These are phyloP conservation scores for Zygoascus flipseniorum DNA, from an alignment of 805 yeast species.

Conservation along the genomic window DNA sequence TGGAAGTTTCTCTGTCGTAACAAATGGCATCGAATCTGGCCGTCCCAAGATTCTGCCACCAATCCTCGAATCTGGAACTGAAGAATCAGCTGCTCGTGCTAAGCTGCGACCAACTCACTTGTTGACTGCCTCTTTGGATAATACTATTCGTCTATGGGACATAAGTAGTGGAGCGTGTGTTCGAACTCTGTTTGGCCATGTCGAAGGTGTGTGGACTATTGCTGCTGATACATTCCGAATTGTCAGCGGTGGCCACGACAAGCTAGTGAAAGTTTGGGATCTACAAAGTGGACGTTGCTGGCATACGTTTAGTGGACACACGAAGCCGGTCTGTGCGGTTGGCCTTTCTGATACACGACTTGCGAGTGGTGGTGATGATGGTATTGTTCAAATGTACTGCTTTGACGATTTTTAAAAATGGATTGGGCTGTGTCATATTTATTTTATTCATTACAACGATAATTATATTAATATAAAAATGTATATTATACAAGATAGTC, in stretches of 20 bases:
- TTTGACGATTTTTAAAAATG: constrained; percentile 38
- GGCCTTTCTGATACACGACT: constrained; percentile 83
- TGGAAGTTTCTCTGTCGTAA: constrained; percentile 1
- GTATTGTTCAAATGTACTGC: constrained; percentile 74
- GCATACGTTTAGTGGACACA: constrained; percentile 79
- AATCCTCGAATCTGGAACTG: neutral
- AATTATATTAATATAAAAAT: neutral
- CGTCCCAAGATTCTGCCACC: neutral
- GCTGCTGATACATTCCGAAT: constrained; percentile 94
- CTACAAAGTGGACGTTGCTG: constrained; percentile 88
- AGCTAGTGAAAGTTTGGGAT: constrained; percentile 89
- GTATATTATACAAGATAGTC: neutral
- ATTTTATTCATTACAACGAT: neutral
- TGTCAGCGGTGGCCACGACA: constrained; percentile 91
- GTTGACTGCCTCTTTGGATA: constrained; percentile 80
- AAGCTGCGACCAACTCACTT: constrained; percentile 57
- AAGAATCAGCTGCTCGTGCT: constrained; percentile 19
- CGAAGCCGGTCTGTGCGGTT: constrained; percentile 50
- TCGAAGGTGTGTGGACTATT: constrained; percentile 97
- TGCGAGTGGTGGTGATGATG: constrained; percentile 85
- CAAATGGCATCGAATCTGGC: neutral
- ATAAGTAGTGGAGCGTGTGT: constrained; percentile 78
- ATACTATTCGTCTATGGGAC: constrained; percentile 91
- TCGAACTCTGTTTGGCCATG: constrained; percentile 93
- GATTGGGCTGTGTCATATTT: constrained; percentile 2